phyloP scores from a whole-genome alignment of 1,139 yeast genomes.

The Sugiyamaella novakii region DNA sequence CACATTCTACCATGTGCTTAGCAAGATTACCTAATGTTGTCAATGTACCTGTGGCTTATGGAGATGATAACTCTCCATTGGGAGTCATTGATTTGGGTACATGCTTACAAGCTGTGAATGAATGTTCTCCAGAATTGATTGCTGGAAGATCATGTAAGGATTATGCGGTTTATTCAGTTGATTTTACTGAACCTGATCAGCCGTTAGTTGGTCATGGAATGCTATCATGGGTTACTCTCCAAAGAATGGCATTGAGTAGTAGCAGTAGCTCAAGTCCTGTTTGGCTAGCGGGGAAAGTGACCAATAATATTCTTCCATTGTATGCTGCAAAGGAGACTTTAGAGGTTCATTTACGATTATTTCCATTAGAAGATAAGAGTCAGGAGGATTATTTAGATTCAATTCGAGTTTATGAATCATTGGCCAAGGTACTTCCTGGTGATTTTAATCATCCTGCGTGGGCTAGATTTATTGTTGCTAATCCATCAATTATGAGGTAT shows the following conservation, averaged over 20 bases:
- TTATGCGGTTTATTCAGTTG: conserved; percentile 46
- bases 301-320: conserved; percentile 28
- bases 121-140: conserved; percentile 43
- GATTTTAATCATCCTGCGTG: conserved; percentile 32
- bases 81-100: conserved; percentile 41
- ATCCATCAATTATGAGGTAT: not conserved
- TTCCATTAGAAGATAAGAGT: conserved; percentile 27
- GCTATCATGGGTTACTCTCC: conserved; percentile 36
- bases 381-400: conserved; percentile 29
- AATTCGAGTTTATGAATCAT: conserved; percentile 26
- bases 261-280: conserved; percentile 20
- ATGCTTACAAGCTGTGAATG: conserved; percentile 40
- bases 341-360: conserved; percentile 31
- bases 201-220: conserved; percentile 49
- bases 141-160: conserved; percentile 37
- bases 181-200: conserved; percentile 43
- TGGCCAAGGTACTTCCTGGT: conserved; percentile 26
- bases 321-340: conserved; percentile 30
- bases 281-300: conserved; percentile 27
- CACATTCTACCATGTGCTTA: conserved; percentile 38
- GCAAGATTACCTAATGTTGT: conserved; percentile 37
- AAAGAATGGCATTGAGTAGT: conserved; percentile 19
- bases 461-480: conserved; percentile 24
- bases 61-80: conserved; percentile 31
- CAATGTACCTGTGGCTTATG: conserved; percentile 34